These are phyloP conservation scores for Cladochytrium replicatum DNA, from an alignment of 192 early-diverging fungal genomes.

Conservation along the genomic window DNA sequence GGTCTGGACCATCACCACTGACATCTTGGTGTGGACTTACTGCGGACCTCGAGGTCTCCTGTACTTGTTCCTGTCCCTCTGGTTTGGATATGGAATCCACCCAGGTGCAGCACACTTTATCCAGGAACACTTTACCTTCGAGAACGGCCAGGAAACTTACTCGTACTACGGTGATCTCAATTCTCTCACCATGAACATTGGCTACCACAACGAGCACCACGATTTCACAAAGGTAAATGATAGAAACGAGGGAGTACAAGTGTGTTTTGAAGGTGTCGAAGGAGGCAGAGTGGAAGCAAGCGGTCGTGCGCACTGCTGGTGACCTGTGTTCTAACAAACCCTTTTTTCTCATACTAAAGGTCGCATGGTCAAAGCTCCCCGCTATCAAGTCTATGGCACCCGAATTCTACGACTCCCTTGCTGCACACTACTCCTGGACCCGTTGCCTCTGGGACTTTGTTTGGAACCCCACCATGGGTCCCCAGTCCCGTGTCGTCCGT, in stretches of 20 bases:
- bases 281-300: too few species aligned
- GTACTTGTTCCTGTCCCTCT: conserved; percentile 60
- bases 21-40: conserved; percentile 41
- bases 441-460: conserved; percentile 79
- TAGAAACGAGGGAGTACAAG: not conserved
- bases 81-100: conserved; percentile 80
- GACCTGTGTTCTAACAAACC: not conserved
- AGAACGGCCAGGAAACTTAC: conserved; percentile 90
- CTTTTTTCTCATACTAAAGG: conserved; percentile 24
- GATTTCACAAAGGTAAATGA: conserved; percentile 72
- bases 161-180: conserved; percentile 93
- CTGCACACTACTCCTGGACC: conserved; percentile 80
- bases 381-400: conserved; percentile 65
- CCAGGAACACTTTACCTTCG: conserved; percentile 94
- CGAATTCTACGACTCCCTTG: conserved; percentile 82
- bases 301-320: too few species aligned
- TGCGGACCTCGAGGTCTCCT: conserved; percentile 55
- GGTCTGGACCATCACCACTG: conserved; percentile 51
- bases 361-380: conserved; percentile 83
- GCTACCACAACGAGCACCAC: conserved; percentile 98
- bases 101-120: conserved; percentile 94
- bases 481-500: conserved; percentile 8
- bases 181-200: conserved; percentile 84
- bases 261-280: not conserved
- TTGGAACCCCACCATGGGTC: conserved; percentile 4